Base-by-base conservation (phyloP, 2,329 filamentous ascomycete genomes). In the Colletotrichum australisinense region DNA sequence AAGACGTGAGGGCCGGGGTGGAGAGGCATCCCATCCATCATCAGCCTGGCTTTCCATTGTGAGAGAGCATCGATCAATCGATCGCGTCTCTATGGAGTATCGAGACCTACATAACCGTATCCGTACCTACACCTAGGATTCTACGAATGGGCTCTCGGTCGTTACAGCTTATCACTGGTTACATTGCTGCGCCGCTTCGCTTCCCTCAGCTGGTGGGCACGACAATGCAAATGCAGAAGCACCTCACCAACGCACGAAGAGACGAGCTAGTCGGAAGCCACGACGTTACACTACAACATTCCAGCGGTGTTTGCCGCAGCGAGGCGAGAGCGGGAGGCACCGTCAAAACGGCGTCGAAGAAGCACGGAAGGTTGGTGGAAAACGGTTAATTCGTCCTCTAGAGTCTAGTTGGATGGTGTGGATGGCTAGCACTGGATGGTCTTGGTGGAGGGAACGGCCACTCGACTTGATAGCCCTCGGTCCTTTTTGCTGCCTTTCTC, bases 301-400 rank as follows among this genome's bases (percentile, higher is more conserved):
- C 46, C 26, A 49, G 26, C 16, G 12, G 22, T 30, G 16, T 35
- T 56, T 19, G 30, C 24, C 56, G 24, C 26, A 32, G 26, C 46
- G 2, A 28, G 28, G 46, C 30, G 5, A 56, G 22, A 2, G 46
- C 68, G 56, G 32, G 24, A 62, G 14, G 55, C 60, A 62, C 63
- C 8, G 22, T 62, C 63, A 16, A 42, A 30, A 42, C 49, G 69
- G 28, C 38, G 38, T 52, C 46, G 57, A 68, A 72, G 64, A 30
- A 30, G 57, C 49, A 52, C 53, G 24, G 24, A 57, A 68, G 64
- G 49, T 60, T 42, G n/a, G 30, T 32, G 24, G 68, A 60, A 46
- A 32, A 67, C 32, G 63, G 58, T 19, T 55, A 35, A 28, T 4
- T 32, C 46, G 6, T 52, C n/a, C 32, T 24, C 4, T 35, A 30